A percentile compares a stretch with the other conserved stretches of the same genome.
phyloP scores from a whole-genome alignment of 768 basidiomycete species.

The Boletus barrowsii region DNA sequence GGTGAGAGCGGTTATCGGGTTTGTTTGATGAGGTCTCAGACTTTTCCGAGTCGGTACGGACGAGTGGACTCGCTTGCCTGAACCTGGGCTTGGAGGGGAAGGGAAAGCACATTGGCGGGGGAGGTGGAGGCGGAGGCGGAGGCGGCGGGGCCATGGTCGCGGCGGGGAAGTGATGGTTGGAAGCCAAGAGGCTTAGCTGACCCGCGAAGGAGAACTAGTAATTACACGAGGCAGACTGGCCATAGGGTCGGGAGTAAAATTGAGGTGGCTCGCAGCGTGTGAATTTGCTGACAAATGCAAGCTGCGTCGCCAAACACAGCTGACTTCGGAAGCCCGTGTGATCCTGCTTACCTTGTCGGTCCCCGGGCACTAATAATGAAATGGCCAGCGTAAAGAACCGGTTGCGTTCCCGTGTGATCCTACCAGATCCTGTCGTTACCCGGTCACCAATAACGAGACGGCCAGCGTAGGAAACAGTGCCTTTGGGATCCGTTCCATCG shows the following conservation, averaged over 20 bases:
- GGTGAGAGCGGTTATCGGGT: constrained; percentile 27
- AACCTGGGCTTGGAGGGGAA: constrained; percentile 36
- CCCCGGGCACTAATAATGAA: constrained; percentile 8
- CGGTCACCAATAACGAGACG: constrained; percentile 9
- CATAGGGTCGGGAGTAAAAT: constrained; percentile 25
- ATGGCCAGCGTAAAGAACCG: too few relatives aligned
- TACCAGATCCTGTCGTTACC: constrained; percentile 10
- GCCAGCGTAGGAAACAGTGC: constrained; percentile 11
- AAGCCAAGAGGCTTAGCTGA: constrained; percentile 18
- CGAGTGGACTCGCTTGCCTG: constrained; percentile 30
- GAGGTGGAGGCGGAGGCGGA: constrained; percentile 45
- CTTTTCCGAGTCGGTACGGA: constrained; percentile 41
- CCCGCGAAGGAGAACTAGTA: constrained; percentile 14
- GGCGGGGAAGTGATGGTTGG: constrained; percentile 11
- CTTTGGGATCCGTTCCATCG: constrained; percentile 12
- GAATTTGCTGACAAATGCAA: constrained; percentile 27
- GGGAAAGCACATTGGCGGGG: constrained; percentile 60
- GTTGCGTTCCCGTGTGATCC: constrained; percentile 19
- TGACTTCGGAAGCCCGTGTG: constrained; percentile 19
- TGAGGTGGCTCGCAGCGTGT: constrained; percentile 12
- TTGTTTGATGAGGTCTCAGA: constrained; percentile 40
- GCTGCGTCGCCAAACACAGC: constrained; percentile 21
- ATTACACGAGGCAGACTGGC: constrained; percentile 28
- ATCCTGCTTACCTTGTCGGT: constrained; percentile 14
- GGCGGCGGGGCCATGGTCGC: constrained; percentile 45